A percentile compares a stretch with the other conserved stretches of the same genome.
phyloP scores from a whole-genome alignment of 352 stramenopile species.

The Pythium guiyangense region DNA sequence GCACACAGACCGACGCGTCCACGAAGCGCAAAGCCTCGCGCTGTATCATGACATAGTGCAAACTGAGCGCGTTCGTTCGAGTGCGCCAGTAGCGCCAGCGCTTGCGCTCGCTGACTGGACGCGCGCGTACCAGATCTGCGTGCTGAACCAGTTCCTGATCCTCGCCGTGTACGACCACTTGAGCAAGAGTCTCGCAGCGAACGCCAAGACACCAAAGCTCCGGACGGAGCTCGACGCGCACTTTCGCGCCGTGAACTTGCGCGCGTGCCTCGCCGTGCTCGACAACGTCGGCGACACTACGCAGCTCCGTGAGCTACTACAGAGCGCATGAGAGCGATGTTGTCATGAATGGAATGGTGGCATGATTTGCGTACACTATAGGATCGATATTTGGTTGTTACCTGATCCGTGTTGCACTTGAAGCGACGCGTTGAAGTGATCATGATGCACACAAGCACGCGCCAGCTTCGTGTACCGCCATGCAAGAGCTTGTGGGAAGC shows the following conservation, averaged over 20 bases:
- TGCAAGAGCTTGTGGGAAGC: too few relatives aligned
- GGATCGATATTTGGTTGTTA: too few relatives aligned
- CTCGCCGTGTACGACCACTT: constrained; percentile 76
- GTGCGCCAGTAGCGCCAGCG: background rate
- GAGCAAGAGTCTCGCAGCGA: constrained; percentile 72
- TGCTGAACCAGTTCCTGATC: constrained; percentile 82
- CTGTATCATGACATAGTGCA: constrained; percentile 35
- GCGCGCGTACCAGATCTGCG: constrained; percentile 52
- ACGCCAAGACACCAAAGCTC: constrained; percentile 63
- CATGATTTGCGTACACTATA: too few relatives aligned
- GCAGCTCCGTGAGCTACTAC: background rate
- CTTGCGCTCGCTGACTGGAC: constrained; percentile 38
- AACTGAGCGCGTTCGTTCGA: constrained; percentile 10
- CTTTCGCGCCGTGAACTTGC: constrained; percentile 67
- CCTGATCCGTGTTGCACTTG: too few relatives aligned
- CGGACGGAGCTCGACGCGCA: constrained; percentile 52
- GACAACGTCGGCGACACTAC: constrained; percentile 38
- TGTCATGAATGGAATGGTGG: too few relatives aligned
- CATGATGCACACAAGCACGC: too few relatives aligned
- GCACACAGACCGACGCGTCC: constrained; percentile 28
- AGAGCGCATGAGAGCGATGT: too few relatives aligned
- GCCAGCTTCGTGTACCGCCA: too few relatives aligned
- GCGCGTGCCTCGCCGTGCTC: constrained; percentile 57
- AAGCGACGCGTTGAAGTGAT: too few relatives aligned
- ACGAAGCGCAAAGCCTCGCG: constrained; percentile 34